Evolutionary conservation across 176 grass and related monocot species (phyloP), one percentile per base, ranked within the genome.

Genomic region (Lolium perenne): DNA sequence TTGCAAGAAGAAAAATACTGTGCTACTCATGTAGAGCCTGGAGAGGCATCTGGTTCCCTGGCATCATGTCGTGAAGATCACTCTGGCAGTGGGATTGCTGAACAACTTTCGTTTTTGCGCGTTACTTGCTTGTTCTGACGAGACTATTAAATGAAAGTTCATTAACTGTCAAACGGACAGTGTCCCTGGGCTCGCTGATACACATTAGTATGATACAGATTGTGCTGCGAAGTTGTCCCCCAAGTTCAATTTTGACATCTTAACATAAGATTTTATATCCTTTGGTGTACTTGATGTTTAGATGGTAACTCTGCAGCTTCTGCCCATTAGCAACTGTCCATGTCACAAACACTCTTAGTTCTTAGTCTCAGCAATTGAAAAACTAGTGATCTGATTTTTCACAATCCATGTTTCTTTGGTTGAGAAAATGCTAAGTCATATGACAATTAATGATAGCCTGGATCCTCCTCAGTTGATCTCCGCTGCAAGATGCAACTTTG

Each of bases 31-130:
- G 32, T 89, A 47, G 58, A 84, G 80, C 65, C 21, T 94, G 74
- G 40, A 82, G 49, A 57, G 54, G 69, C 46, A 76, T 55, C 17
- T 87, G 20, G 56, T 87, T 58, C 92, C 89, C 78, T 56, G 84
- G 7, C 12, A 60, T 82, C 54, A 35, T 57, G 83, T 82, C 32
- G 35, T 86, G 38, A 77, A 89, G 38, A 76, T 55, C 57, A 54
- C 91, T 12, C 74, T 56, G 64, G 23, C 55, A 22, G 82, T 79
- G 38, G 81, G 87, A 11, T 66, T 89, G n/a, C 13, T 35, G 32
- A 35, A 35, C 32, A 35, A 35, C 32, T 35, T 35, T 35, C 32
- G 32, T 35, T 35, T 35, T 45, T n/a, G 9, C 7, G 7, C 20
- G n/a, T n/a, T 58, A n/a, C 0, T 65, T 65, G 32, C 25, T 15